These are phyloP conservation scores for Nemania sp. DNA, from an alignment of 2,329 filamentous ascomycete genomes.

Conservation along the genomic window DNA sequence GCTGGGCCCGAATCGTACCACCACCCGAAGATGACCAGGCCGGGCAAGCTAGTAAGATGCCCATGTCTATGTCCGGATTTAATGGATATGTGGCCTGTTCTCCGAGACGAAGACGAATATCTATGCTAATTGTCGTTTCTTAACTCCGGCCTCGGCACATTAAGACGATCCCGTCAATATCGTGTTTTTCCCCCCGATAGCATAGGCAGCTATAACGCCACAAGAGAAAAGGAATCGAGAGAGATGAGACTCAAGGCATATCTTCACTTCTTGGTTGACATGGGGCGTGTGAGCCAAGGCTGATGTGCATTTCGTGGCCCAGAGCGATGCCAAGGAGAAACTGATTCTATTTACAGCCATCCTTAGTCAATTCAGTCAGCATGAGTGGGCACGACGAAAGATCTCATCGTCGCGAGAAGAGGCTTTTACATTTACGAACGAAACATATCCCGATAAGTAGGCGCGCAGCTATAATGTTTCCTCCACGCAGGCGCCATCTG, in stretches of 20 bases:
- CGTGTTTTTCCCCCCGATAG: no score
- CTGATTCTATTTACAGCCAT: background rate
- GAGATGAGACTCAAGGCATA: no score
- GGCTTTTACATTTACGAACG: background rate
- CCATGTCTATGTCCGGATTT: background rate
- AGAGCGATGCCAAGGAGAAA: conserved; percentile 4
- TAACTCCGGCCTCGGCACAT: conserved; percentile 1
- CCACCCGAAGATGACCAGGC: background rate
- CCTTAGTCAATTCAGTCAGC: background rate
- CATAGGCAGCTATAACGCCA: no score
- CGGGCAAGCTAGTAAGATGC: background rate
- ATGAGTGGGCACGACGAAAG: no score
- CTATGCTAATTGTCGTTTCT: background rate
- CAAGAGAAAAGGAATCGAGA: no score
- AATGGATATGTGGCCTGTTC: background rate
- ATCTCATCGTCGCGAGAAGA: background rate
- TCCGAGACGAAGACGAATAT: background rate
- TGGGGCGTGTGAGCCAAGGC: background rate
- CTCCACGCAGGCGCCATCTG: background rate
- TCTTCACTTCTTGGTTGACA: no score
- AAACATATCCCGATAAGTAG: no score
- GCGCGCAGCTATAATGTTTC: background rate
- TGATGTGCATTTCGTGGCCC: conserved; percentile 6
- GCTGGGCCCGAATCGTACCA: background rate
- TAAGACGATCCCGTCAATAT: background rate